Percentiles rank a stretch among this genome's conserved stretches.
Conservation (phyloP, 2,329 filamentous ascomycete species). For the Colletotrichum chlorophyti region DNA sequence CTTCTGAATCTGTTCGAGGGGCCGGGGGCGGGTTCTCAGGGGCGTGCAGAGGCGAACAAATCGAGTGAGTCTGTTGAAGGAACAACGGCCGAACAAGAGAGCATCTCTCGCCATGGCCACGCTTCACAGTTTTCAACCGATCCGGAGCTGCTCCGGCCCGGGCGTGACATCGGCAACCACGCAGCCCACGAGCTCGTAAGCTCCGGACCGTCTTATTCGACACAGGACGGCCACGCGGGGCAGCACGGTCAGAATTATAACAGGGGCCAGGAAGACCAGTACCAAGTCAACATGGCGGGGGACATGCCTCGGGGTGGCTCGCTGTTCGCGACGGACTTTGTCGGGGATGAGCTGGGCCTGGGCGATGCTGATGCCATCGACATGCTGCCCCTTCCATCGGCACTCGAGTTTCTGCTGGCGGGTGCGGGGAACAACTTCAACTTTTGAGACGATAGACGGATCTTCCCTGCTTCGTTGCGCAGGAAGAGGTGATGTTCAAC, state of each 20-base stretch:
- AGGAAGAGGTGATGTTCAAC: too few species aligned
- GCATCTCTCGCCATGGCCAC: neutral
- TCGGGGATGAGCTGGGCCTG: slow-evolving; percentile 18
- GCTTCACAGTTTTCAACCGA: too few species aligned
- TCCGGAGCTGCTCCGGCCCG: neutral
- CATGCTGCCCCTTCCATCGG: slow-evolving; percentile 37
- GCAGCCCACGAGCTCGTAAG: too few species aligned
- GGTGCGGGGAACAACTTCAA: slow-evolving; percentile 31
- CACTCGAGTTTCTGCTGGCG: slow-evolving; percentile 40
- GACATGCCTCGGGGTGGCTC: neutral
- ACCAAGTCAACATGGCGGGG: neutral
- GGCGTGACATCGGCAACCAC: too few species aligned
- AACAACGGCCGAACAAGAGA: neutral
- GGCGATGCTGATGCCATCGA: slow-evolving; percentile 26
- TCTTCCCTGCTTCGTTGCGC: too few species aligned
- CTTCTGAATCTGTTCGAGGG: slow-evolving; percentile 38
- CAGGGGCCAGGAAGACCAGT: neutral
- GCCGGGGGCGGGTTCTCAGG: neutral
- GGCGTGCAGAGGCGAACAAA: too few species aligned
- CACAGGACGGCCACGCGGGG: neutral
- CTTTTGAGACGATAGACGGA: slow-evolving; percentile 4
- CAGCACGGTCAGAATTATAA: neutral
- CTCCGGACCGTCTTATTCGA: neutral
- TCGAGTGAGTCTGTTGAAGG: neutral
- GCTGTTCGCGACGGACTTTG: neutral